A percentile compares a stretch with the other conserved stretches of the same genome.
These are phyloP conservation scores for Zymoseptoria passerinii DNA, from an alignment of 2,329 filamentous ascomycete species.

Conservation along the genomic window DNA sequence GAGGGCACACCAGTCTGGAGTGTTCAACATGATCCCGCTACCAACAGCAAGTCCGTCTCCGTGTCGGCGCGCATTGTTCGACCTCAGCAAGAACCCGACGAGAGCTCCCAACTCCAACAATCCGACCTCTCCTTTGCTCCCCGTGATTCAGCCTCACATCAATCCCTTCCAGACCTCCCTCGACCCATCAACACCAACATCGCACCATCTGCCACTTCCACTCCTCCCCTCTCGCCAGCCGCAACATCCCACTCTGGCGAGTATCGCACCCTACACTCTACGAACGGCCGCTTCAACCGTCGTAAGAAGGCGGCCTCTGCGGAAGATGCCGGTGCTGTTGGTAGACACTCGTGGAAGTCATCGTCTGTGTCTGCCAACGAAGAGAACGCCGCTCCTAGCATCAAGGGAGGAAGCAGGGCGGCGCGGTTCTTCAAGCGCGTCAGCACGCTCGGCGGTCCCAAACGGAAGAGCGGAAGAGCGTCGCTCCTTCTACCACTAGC, in stretches of 20 bases:
- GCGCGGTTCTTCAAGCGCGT: conserved; percentile 59
- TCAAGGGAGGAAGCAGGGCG: conserved; percentile 41
- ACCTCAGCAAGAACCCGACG: conserved; percentile 44
- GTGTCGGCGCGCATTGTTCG: conserved; percentile 79
- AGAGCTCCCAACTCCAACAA: conserved; percentile 36
- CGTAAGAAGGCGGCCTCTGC: conserved; percentile 1
- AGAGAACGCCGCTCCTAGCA: conserved; percentile 37
- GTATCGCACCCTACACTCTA: conserved; percentile 15
- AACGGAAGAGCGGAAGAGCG: conserved; percentile 38
- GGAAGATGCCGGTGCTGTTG: background rate
- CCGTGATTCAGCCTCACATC: background rate
- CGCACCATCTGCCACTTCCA: conserved; percentile 4
- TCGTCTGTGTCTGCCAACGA: conserved; percentile 27
- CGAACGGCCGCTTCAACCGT: conserved; percentile 8
- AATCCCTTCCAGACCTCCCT: background rate
- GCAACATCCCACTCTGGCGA: conserved; percentile 14
- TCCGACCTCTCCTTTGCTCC: conserved; percentile 38
- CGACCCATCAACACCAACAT: background rate
- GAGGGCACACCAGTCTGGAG: conserved; percentile 32
- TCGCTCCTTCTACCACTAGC: conserved; percentile 9
- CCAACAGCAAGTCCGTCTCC: conserved; percentile 66
- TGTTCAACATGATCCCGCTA: conserved; percentile 30
- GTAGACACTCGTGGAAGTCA: background rate
- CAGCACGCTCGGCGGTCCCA: conserved; percentile 34
- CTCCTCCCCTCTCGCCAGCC: conserved; percentile 13